phyloP scores from a whole-genome alignment of 2,329 filamentous ascomycete species.

The Tricladium varicosporioides region DNA sequence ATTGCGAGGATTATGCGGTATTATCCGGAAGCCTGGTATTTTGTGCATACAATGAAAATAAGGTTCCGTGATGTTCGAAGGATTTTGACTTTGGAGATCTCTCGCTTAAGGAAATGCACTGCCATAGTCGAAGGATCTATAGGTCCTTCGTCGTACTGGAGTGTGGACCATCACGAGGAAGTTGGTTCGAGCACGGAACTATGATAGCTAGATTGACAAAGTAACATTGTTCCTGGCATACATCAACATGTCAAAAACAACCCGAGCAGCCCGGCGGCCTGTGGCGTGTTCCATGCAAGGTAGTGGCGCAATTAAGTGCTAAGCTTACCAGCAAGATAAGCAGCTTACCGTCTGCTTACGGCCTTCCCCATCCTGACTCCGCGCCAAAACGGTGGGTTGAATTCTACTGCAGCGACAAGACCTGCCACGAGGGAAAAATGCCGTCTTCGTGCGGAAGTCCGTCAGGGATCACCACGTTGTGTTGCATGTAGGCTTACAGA shows the following conservation, averaged over 20 bases:
- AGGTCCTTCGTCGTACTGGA: not conserved
- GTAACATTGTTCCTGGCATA: not conserved
- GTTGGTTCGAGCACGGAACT: not conserved
- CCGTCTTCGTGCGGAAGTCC: slow-evolving; percentile 8
- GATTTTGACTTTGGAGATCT: not conserved
- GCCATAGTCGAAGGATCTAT: not conserved
- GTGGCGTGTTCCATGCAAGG: not conserved
- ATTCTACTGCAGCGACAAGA: not conserved
- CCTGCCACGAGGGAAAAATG: not conserved
- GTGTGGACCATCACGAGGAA: not conserved
- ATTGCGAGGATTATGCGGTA: not conserved
- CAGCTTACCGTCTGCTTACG: slow-evolving; percentile 5
- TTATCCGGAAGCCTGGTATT: not conserved
- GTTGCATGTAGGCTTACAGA: slow-evolving; percentile 1
- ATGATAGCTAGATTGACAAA: not conserved
- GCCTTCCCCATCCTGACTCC: slow-evolving; percentile 6
- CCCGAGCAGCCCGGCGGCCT: not conserved
- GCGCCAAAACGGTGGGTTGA: slow-evolving; percentile 4
- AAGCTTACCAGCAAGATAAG: not conserved
- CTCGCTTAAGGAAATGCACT: not conserved
- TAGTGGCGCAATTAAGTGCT: not conserved
- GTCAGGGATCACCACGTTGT: not conserved
- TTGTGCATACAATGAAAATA: not conserved
- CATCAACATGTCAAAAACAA: not conserved
- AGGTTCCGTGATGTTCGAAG: not conserved